phyloP scores from a whole-genome alignment of 441 rosid species.

The Bocquillonia castaneifolia region DNA sequence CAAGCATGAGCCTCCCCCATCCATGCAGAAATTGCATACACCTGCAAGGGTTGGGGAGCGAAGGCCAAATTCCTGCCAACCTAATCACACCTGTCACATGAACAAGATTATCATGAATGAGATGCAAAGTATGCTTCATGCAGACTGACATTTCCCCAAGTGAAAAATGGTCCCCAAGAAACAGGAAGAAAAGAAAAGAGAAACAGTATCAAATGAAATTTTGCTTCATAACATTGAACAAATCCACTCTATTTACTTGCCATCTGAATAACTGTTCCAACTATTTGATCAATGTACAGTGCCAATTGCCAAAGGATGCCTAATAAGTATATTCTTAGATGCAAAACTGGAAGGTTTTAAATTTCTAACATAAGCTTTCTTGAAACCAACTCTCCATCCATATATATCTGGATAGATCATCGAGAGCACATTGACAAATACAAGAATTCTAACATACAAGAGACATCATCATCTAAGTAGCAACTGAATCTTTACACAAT shows the following conservation, averaged over 20 bases:
- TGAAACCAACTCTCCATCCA: no score
- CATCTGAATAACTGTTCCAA: no score
- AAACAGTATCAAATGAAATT: not conserved
- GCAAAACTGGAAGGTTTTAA: not conserved
- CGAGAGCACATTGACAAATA: not conserved
- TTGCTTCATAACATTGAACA: not conserved
- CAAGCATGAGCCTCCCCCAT: no score
- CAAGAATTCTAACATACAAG: not conserved
- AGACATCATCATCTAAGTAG: not conserved
- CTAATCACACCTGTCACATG: conserved; percentile 6
- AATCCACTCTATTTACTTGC: no score
- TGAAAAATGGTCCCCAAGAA: not conserved
- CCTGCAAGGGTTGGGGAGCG: conserved; percentile 10
- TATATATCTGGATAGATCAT: not conserved
- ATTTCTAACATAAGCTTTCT: not conserved
- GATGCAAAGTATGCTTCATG: not conserved
- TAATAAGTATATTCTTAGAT: no score
- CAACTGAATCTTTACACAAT: not conserved
- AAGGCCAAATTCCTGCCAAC: conserved; percentile 4
- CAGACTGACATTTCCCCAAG: not conserved
- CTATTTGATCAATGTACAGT: no score
- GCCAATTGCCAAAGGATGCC: no score
- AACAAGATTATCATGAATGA: conserved; percentile 2
- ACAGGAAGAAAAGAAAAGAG: not conserved
- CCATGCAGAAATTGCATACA: conserved; percentile 2